Conservation (phyloP, 2,329 filamentous ascomycete genomes). For the Colletotrichum viniferum region DNA sequence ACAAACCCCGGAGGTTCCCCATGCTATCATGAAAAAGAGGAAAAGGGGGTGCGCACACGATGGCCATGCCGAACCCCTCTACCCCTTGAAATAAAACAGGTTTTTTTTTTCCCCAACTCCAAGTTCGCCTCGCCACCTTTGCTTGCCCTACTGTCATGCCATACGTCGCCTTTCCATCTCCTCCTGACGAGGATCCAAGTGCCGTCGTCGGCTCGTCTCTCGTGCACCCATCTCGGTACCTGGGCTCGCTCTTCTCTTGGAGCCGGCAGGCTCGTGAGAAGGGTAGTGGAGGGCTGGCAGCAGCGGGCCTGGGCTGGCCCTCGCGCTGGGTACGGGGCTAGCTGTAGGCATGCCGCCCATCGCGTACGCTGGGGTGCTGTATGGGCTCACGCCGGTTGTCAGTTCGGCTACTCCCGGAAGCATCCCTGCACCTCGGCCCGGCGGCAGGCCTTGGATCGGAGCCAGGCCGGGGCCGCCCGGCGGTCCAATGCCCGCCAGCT, state of each 20-base stretch:
- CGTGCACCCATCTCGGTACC: conserved; percentile 41
- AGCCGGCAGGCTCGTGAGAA: conserved; percentile 42
- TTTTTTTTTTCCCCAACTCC: conserved; percentile 16
- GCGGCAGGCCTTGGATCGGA: conserved; percentile 54
- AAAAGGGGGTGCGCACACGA: neutral
- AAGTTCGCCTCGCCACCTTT: conserved; percentile 11
- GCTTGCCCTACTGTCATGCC: conserved; percentile 12
- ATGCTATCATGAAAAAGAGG: conserved; percentile 14
- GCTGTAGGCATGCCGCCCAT: conserved; percentile 39
- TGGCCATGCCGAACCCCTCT: neutral
- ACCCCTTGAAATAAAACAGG: neutral
- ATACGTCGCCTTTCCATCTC: conserved; percentile 21
- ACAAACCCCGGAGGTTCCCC: neutral
- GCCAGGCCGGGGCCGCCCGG: conserved; percentile 49
- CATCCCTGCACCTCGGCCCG: conserved; percentile 45
- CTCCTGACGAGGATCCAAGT: conserved; percentile 20
- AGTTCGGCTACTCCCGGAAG: conserved; percentile 68
- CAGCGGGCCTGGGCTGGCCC: conserved; percentile 46
- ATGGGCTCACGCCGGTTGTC: conserved; percentile 67
- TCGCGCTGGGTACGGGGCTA: conserved; percentile 41
- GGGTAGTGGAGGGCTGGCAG: conserved; percentile 39
- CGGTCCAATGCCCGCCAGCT: conserved; percentile 31
- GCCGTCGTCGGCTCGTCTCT: conserved; percentile 50
- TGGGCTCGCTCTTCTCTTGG: conserved; percentile 58
- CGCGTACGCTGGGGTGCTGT: conserved; percentile 61